phyloP scores from a whole-genome alignment of 768 basidiomycete species.

The Rhizopogon vinicolor region DNA sequence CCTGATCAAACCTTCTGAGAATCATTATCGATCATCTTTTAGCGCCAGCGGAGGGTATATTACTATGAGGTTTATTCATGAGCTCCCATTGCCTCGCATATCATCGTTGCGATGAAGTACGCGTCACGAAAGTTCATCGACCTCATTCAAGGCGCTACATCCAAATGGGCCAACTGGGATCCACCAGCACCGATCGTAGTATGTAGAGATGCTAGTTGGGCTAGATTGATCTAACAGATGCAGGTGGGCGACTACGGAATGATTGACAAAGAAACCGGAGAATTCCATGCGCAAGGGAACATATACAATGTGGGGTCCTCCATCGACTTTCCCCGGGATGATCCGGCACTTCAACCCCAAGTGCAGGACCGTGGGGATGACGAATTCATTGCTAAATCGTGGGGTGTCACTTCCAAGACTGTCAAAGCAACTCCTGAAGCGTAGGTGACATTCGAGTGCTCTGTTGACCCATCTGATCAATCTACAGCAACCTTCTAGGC shows the following conservation, averaged over 20 bases:
- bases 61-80: not conserved
- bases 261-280: conserved; percentile 14
- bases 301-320: conserved; percentile 11
- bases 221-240: not conserved
- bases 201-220: not conserved
- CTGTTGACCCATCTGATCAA: not conserved
- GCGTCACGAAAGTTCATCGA: conserved; percentile 27
- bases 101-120: not conserved
- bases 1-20: not conserved
- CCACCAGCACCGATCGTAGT: conserved; percentile 29
- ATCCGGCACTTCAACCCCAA: conserved; percentile 10
- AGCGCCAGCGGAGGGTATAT: not conserved
- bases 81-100: no score
- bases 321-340: not conserved
- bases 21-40: not conserved
- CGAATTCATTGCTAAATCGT: conserved; percentile 18
- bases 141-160: conserved; percentile 23
- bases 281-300: conserved; percentile 19
- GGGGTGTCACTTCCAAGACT: conserved; percentile 12
- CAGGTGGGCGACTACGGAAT: conserved; percentile 26
- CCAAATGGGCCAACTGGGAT: conserved; percentile 37
- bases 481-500: conserved; percentile 10
- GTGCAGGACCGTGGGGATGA: conserved; percentile 13
- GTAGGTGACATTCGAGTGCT: conserved; percentile 12
- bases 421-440: conserved; percentile 5